Evolutionary conservation across 495 filamentous ascomycete genomes (phyloP).

Genomic region (Staphylotrichum longicolle): DNA sequence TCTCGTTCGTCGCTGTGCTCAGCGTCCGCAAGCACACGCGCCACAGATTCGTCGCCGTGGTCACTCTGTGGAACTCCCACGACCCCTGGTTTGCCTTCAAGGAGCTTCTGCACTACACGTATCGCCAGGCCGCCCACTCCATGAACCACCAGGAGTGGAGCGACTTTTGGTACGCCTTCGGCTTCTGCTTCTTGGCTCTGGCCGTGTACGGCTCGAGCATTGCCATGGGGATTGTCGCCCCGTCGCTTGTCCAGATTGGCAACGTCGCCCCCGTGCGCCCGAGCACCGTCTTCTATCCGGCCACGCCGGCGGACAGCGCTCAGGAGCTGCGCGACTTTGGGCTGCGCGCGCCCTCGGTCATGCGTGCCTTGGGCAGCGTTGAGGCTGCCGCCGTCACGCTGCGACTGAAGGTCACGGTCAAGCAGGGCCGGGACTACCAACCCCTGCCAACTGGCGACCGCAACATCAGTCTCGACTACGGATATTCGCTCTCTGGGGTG

Average conservation of each 20-base stretch:
- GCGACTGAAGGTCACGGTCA: neutral
- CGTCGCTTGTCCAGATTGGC: neutral
- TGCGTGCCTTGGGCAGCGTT: neutral
- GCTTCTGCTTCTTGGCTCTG: neutral
- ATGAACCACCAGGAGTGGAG: neutral
- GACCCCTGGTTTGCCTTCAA: neutral
- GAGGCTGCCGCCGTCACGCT: neutral
- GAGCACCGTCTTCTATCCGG: neutral
- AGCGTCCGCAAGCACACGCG: neutral
- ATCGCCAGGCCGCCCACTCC: too few relatives aligned
- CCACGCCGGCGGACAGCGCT: neutral
- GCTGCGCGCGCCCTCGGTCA: neutral
- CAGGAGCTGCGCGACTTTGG: neutral
- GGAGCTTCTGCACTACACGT: neutral
- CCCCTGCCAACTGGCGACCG: too few relatives aligned
- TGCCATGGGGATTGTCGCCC: neutral
- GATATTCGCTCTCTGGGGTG: neutral
- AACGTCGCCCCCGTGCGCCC: neutral
- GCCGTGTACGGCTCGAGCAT: neutral
- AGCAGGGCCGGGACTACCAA: too few relatives aligned
- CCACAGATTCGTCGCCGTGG: neutral
- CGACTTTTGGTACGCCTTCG: neutral
- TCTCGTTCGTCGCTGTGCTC: neutral
- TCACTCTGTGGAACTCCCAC: neutral
- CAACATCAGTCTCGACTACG: neutral